These are phyloP conservation scores for Samsoniella hepiali DNA, from an alignment of 2,329 filamentous ascomycete genomes.

Conservation along the genomic window DNA sequence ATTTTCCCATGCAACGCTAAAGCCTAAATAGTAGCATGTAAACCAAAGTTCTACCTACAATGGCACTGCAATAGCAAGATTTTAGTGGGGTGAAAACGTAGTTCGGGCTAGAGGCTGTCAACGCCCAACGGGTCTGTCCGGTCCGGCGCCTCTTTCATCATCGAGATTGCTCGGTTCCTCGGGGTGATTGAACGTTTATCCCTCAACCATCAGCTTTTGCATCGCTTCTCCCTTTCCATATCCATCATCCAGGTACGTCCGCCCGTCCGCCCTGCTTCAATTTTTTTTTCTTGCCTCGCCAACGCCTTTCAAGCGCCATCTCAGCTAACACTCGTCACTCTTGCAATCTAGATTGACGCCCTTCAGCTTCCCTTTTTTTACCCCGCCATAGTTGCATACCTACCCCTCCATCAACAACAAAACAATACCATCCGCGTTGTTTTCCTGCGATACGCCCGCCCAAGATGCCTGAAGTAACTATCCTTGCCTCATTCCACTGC, in stretches of 20 bases:
- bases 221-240: neutral
- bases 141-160: slow-evolving; percentile 13
- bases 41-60: neutral
- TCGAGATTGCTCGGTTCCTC: slow-evolving; percentile 8
- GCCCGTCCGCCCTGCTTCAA: too few species aligned
- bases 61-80: neutral
- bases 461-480: slow-evolving; percentile 20
- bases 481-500: neutral
- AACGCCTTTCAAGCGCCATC: neutral
- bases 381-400: neutral
- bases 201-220: neutral
- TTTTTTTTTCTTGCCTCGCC: neutral
- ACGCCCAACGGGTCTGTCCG: slow-evolving; percentile 5
- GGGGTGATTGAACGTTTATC: neutral
- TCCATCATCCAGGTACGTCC: neutral
- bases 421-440: neutral
- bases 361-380: neutral
- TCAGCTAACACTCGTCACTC: neutral
- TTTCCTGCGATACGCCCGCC: neutral
- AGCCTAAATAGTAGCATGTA: neutral
- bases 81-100: neutral
- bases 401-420: neutral
- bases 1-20: neutral
- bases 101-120: neutral
- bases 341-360: too few species aligned